A percentile compares a stretch with the other conserved stretches of the same genome.
Evolutionary conservation across 2,329 filamentous ascomycete species (phyloP).

Genomic region (Monilinia polystroma): DNA sequence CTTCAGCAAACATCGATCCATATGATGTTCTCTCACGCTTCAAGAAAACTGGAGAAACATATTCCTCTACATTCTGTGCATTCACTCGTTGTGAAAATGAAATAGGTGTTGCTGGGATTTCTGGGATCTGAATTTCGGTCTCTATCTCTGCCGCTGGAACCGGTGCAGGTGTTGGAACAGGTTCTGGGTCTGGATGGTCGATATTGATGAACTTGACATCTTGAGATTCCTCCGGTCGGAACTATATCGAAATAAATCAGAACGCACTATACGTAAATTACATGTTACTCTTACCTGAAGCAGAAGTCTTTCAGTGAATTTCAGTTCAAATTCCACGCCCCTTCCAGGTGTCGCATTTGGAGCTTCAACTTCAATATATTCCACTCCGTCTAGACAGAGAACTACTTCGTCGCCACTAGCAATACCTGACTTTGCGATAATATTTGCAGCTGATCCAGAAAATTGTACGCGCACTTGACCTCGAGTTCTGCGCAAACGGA

Average conservation of each 20-base stretch:
- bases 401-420: constrained; percentile 76
- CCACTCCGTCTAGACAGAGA: constrained; percentile 66
- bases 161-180: constrained; percentile 29
- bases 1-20: constrained; percentile 62
- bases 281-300: constrained; percentile 45
- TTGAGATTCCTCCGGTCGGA: constrained; percentile 49
- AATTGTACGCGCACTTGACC: constrained; percentile 83
- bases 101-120: constrained; percentile 30
- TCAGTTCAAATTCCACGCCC: constrained; percentile 58
- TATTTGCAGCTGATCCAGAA: constrained; percentile 65
- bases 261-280: constrained; percentile 27
- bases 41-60: constrained; percentile 76
- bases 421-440: constrained; percentile 63
- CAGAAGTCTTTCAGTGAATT: constrained; percentile 51
- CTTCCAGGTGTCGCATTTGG: constrained; percentile 51
- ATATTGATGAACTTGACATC: constrained; percentile 54
- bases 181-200: constrained; percentile 44
- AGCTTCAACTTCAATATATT: constrained; percentile 49
- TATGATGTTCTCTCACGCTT: constrained; percentile 70
- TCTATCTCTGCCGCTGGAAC: constrained; percentile 30
- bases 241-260: constrained; percentile 40
- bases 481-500: constrained; percentile 70
- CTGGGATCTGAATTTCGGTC: constrained; percentile 26
- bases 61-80: constrained; percentile 52
- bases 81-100: constrained; percentile 35